A percentile compares a stretch with the other conserved stretches of the same genome.
Evolutionary conservation across 2,329 filamentous ascomycete species (phyloP).

Genomic region (Claviceps humidiphila): DNA sequence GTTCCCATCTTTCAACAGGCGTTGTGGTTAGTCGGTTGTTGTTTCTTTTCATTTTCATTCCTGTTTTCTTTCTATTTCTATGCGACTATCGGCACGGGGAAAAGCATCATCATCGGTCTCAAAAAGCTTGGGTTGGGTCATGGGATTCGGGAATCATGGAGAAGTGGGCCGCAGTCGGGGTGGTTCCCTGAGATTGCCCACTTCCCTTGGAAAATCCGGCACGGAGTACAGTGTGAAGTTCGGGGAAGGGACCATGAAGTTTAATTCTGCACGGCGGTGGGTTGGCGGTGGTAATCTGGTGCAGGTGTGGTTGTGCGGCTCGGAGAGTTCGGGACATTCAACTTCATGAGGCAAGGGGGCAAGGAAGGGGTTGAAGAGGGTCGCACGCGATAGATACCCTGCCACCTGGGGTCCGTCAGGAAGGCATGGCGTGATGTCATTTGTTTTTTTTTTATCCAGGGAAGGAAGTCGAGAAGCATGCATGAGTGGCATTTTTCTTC

Average conservation of each 20-base stretch:
- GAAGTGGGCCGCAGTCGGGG: no score
- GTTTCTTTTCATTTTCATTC: not conserved
- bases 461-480: no score
- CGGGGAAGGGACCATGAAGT: no score
- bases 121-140: no score
- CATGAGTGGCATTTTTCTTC: no score
- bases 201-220: no score
- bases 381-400: not conserved
- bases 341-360: not conserved
- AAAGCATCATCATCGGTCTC: no score
- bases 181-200: no score
- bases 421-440: not conserved
- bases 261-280: not conserved
- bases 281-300: not conserved
- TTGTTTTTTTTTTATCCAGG: not conserved
- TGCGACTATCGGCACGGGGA: no score
- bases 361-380: not conserved
- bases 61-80: not conserved
- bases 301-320: not conserved
- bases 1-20: no score
- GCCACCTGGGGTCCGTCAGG: not conserved
- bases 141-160: no score
- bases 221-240: no score
- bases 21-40: not conserved
- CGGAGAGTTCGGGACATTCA: conserved; percentile 1